Base-by-base conservation (phyloP, 2,329 filamentous ascomycete species). In the Neonectria hederae region DNA sequence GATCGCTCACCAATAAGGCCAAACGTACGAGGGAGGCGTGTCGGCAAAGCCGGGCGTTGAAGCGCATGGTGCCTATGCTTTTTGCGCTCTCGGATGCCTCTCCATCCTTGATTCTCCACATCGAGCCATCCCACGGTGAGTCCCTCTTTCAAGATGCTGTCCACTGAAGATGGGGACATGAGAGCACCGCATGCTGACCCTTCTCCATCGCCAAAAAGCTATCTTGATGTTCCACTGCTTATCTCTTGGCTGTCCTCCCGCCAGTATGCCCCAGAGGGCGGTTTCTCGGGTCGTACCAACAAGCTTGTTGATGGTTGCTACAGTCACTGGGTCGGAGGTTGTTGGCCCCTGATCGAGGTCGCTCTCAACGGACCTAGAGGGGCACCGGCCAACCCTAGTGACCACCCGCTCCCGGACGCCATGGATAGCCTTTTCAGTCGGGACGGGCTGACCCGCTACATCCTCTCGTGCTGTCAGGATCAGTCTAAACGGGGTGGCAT, bases 291-390 rank as follows among this genome's bases (percentile, higher is more conserved):
- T 65, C 91, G 96, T 71, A 97, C 95, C 28, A 98, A 98, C 84
- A 99, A 99, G 82, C 86, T 99, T 32, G 96, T 98, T 32, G 96
- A 99, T 78, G 96, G 95, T 49, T 99, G 96, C 81, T 99, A 99
- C 82, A 97, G 93, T 77, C 95, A 97, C 80, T 99, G 96, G 96
- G 91, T 97, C 35, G 96, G 96, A 59, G 92, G 92, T 59, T 98
- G 94, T 82, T 99, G 94, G 93, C 91, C 95, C 49, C 81, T 99
- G 69, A 84, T 98, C 70, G 92, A 97, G 82, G 92, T 93, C 62
- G 90, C 90, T 59, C 81, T 96, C 62, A 86, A 86, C 69, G 87
- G 86, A 28, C 82, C 83, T 59, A 79, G 71, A 73, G 74, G 69
- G 65, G 70, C 73, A 62, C 69, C 66, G 67, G 69, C 74, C 74